Evolutionary conservation across 176 grass and related monocot genomes (phyloP).

Genomic region (Musa beccarii): DNA sequence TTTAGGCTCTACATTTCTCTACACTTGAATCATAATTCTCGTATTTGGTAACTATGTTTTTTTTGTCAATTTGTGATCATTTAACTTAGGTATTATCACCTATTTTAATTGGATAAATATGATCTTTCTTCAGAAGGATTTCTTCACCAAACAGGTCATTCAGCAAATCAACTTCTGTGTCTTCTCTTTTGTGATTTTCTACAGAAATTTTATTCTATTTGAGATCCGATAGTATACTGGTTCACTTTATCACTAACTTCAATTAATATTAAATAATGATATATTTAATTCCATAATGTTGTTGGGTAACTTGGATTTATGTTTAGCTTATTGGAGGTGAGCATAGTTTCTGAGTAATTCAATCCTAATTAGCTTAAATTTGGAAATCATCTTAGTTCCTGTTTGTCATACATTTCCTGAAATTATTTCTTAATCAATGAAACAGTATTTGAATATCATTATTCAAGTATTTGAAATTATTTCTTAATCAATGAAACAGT

Average conservation of each 20-base stretch:
- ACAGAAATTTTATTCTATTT: not conserved
- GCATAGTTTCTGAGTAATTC: not conserved
- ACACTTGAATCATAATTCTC: slow-evolving; percentile 15
- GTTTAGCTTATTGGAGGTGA: not conserved
- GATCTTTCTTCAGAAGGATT: slow-evolving; percentile 22
- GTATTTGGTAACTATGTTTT: not conserved
- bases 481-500: too few species aligned
- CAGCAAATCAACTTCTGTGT: slow-evolving; percentile 23
- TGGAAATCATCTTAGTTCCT: not conserved
- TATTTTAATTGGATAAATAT: slow-evolving; percentile 5
- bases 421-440: not conserved
- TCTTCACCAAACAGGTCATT: slow-evolving; percentile 20
- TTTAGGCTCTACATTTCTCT: slow-evolving; percentile 7
- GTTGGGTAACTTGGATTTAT: not conserved
- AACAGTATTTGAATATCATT: too few species aligned
- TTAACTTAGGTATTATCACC: not conserved
- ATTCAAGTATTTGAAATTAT: too few species aligned
- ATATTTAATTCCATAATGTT: not conserved
- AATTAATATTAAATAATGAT: not conserved
- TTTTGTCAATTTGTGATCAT: not conserved
- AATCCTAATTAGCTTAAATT: not conserved
- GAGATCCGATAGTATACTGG: not conserved
- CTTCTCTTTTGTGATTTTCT: slow-evolving; percentile 6
- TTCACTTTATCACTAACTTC: not conserved
- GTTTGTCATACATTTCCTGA: not conserved